A percentile compares a stretch with the other conserved stretches of the same genome.
These are phyloP conservation scores for Ambrosia artemisiifolia DNA, from an alignment of 129 eudicot species.

Conservation along the genomic window DNA sequence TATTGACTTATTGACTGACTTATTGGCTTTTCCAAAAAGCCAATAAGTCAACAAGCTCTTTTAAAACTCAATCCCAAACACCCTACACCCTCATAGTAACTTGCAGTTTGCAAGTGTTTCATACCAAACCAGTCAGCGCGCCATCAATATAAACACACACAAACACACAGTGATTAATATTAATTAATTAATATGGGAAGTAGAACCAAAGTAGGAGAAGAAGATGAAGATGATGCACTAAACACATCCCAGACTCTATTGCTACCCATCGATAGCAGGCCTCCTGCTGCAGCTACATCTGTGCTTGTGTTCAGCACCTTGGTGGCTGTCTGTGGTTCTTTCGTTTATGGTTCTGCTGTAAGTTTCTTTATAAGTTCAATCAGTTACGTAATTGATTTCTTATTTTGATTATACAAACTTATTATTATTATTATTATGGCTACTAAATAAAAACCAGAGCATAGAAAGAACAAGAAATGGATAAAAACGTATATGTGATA, in stretches of 20 bases:
- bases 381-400: background rate
- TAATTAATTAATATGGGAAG: background rate
- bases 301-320: constrained; percentile 61
- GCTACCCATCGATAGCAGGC: background rate
- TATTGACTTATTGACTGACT: too few relatives aligned
- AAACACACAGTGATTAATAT: background rate
- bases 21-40: too few relatives aligned
- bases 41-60: too few relatives aligned
- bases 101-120: too few relatives aligned
- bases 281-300: constrained; percentile 28
- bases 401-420: background rate
- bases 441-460: too few relatives aligned
- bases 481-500: background rate
- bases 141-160: constrained; percentile 5
- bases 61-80: too few relatives aligned
- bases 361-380: constrained; percentile 21
- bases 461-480: background rate
- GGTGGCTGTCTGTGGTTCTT: constrained; percentile 70
- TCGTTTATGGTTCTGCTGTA: constrained; percentile 73
- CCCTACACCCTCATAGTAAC: too few relatives aligned
- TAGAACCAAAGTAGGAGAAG: background rate
- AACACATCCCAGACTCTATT: constrained; percentile 1
- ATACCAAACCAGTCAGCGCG: background rate
- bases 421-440: too few relatives aligned
- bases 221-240: constrained; percentile 4